A percentile compares a stretch with the other conserved stretches of the same genome.
These are phyloP conservation scores for Diaporthe capsici DNA, from an alignment of 2,329 filamentous ascomycete species.

Conservation along the genomic window DNA sequence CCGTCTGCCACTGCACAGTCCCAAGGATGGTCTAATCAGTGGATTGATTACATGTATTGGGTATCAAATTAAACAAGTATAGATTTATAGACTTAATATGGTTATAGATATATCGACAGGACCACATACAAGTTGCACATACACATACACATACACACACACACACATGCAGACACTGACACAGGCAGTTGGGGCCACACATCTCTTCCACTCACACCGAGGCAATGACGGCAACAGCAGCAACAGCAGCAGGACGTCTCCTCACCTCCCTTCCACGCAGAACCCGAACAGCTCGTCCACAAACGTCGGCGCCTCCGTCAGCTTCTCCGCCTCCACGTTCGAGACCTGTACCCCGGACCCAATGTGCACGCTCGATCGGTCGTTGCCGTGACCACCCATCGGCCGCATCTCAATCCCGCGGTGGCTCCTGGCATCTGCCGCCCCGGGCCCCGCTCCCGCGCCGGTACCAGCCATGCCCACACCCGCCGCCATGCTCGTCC, in stretches of 20 bases:
- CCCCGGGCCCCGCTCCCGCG: neutral
- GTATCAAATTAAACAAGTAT: neutral
- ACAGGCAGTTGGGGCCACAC: neutral
- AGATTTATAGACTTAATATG: neutral
- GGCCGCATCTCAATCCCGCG: conserved; percentile 47
- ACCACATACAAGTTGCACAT: neutral
- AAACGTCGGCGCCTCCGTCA: conserved; percentile 55
- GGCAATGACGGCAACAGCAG: neutral
- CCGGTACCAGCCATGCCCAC: conserved; percentile 3
- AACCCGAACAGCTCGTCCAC: conserved; percentile 60
- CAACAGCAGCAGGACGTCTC: neutral
- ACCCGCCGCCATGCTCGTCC: neutral
- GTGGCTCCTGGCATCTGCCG: conserved; percentile 17
- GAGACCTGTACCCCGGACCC: conserved; percentile 48
- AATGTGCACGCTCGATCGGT: conserved; percentile 43
- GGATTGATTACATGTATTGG: too few species aligned
- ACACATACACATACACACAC: neutral
- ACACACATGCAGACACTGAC: neutral
- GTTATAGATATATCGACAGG: neutral
- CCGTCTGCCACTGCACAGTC: too few species aligned
- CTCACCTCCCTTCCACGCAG: conserved; percentile 42
- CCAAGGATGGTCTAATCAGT: neutral
- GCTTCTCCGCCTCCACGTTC: conserved; percentile 53
- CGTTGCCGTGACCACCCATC: conserved; percentile 42
- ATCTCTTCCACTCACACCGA: neutral